Base-by-base conservation (phyloP, 2,329 filamentous ascomycete species). In the Tolypocladium ovalisporum region DNA sequence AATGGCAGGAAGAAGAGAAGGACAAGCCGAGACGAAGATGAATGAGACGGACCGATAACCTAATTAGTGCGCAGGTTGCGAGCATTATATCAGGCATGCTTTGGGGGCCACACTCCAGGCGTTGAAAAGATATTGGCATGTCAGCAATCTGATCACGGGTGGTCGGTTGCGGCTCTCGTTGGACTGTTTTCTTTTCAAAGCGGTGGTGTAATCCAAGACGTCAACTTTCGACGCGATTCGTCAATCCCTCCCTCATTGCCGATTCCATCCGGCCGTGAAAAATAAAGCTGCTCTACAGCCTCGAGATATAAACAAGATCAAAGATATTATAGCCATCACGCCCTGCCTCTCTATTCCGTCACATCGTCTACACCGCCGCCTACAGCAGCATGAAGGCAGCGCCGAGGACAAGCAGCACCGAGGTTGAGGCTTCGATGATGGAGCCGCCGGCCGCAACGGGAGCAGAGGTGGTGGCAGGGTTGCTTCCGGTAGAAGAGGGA, bases 1-100 rank as follows among this genome's bases (percentile, higher is more conserved):
- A 83, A 87, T 63, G 71, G 73, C 1, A 71, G 83, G 62, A 73
- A 73, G 56, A 77, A 73, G 69, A 77, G 82, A 70, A 80, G 81
- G 57, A 56, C 37, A 17, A 49, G 24, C 15, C 35, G 1, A 7
- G 52, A 58, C 32, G 54, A 42, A 17, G 49, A 54, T 29, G 19
- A 17, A 34, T 17, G 2, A 51, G 17, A n/a, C n/a, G n/a, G n/a
- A n/a, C n/a, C n/a, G n/a, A n/a, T n/a, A n/a, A n/a, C n/a, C n/a
- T n/a, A n/a, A n/a, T n/a, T n/a, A n/a, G n/a, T n/a, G n/a, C n/a
- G n/a, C 44, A n/a, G 44, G 8, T 32, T 12, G 27, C 4, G 15
- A n/a, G 44, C 44, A 49, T 49, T 19, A 2, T 34, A n/a, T 9
- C n/a, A 32, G 47, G 47, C 19, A n/a, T 34, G 13, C 17, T n/a